These are phyloP conservation scores for Lasiosphaeriaceae sp. DNA, from an alignment of 495 filamentous ascomycete species.

Conservation along the genomic window DNA sequence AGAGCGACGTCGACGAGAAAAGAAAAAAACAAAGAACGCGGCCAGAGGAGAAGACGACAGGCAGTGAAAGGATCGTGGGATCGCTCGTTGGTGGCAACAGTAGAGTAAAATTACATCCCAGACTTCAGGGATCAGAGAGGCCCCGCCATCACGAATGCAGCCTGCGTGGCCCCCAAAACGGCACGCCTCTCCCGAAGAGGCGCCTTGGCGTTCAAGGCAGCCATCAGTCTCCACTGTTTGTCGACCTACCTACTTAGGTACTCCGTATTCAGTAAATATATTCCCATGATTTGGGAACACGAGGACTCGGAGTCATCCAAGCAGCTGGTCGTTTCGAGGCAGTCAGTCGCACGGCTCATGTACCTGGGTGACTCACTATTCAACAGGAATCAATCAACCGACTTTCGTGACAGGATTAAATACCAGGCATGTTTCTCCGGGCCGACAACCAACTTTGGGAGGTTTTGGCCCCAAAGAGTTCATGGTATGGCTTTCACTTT, in stretches of 20 bases:
- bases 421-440: too few species aligned
- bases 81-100: constrained; percentile 1
- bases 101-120: not conserved
- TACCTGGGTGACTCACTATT: too few species aligned
- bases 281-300: too few species aligned
- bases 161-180: not conserved
- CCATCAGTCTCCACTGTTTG: not conserved
- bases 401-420: too few species aligned
- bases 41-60: not conserved
- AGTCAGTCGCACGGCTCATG: too few species aligned
- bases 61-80: not conserved
- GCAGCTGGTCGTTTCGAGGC: too few species aligned
- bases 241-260: not conserved
- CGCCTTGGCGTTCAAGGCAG: not conserved
- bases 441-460: too few species aligned
- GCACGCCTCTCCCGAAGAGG: not conserved
- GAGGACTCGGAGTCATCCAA: too few species aligned
- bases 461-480: too few species aligned
- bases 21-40: not conserved
- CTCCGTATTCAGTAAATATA: too few species aligned
- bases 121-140: not conserved
- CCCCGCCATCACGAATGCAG: not conserved
- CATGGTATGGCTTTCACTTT: too few species aligned
- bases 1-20: not conserved
- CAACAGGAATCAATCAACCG: too few species aligned